Evolutionary conservation across 2,329 filamentous ascomycete species (phyloP).

Genomic region (Tolypocladium amazonense): DNA sequence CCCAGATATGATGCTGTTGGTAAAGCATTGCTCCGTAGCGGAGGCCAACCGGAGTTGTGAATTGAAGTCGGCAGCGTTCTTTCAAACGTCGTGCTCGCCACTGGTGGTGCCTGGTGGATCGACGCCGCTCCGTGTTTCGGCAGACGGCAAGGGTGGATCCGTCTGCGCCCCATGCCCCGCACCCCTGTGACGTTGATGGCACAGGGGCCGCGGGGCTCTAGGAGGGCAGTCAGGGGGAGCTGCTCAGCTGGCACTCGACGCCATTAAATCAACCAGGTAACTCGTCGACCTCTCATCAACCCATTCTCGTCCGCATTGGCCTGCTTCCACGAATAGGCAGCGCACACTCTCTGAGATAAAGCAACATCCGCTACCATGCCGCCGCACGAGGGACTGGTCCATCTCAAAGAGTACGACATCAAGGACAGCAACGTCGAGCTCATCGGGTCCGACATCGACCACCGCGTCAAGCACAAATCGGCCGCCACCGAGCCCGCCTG

Average conservation of each 20-base stretch:
- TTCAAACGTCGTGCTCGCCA: background rate
- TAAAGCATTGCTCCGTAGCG: no score
- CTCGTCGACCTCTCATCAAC: background rate
- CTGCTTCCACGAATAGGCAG: no score
- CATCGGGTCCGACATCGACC: conserved; percentile 53
- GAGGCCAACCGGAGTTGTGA: no score
- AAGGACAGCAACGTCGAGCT: conserved; percentile 59
- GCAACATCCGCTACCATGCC: conserved; percentile 33
- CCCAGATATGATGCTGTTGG: no score
- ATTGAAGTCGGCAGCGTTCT: no score
- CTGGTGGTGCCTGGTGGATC: background rate
- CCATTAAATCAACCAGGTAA: background rate
- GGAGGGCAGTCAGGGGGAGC: background rate
- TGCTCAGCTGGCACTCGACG: background rate
- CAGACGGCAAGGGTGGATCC: background rate
- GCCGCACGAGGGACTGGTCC: conserved; percentile 50
- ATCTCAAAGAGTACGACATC: conserved; percentile 54
- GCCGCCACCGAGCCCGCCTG: conserved; percentile 56
- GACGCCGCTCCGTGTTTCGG: background rate
- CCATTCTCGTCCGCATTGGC: no score
- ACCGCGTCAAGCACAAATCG: conserved; percentile 57
- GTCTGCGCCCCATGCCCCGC: background rate
- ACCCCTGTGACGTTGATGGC: background rate
- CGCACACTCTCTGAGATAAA: no score
- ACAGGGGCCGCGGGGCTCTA: background rate